Base-by-base conservation (phyloP, 2,329 filamentous ascomycete genomes). In the Phialemoniopsis sp. region DNA sequence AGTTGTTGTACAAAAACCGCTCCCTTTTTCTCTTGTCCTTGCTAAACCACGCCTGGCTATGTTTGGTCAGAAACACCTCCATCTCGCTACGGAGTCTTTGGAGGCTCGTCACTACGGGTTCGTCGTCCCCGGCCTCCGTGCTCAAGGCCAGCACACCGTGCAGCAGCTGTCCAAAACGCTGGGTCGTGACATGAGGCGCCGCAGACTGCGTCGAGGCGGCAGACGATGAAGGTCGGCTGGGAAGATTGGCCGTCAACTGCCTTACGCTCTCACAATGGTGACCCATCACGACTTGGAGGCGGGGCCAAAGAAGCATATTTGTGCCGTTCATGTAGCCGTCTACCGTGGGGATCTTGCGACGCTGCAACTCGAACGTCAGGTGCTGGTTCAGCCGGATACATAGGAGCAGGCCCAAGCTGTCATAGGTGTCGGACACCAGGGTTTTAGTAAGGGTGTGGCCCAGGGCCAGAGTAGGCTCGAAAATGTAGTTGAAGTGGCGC, bases 271-370 rank as follows among this genome's bases (percentile, higher is more conserved):
- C 89, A 64, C 87, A 89, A 58, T 98, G 93, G 40, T 84, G 76
- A 58, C 95, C 90, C 81, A 98, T 95, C 51, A 95, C 82, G 41
- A 88, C 79, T 62, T 98, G 94, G 53, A 98, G 87, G 18, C 91
- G 84, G 8, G 93, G 93, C 93, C 93, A 98, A 6, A 98, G 78
- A 3, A 93, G 78, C 89, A 98, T 98, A 55, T 86, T 90, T 5
- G 89, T 95, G 34, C 82, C 90, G 59, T 98, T 98, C 57, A 96
- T 84, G 58, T 98, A 98, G 30, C 80, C 76, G 56, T 98, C 93
- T 3, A 88, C 82, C 5, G 89, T 84, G 0, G 93, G 93, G 1
- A 97, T 81, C 57, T 94, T 91, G 39, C 91, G 82, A 10, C 91
- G 79, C 61, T 98, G 93, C 28, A 97, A 74, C 61, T 95, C 88